Percentiles rank a stretch among this genome's conserved stretches.
phyloP scores from a whole-genome alignment of 2,329 filamentous ascomycete genomes.

The Xylariaceae sp. region DNA sequence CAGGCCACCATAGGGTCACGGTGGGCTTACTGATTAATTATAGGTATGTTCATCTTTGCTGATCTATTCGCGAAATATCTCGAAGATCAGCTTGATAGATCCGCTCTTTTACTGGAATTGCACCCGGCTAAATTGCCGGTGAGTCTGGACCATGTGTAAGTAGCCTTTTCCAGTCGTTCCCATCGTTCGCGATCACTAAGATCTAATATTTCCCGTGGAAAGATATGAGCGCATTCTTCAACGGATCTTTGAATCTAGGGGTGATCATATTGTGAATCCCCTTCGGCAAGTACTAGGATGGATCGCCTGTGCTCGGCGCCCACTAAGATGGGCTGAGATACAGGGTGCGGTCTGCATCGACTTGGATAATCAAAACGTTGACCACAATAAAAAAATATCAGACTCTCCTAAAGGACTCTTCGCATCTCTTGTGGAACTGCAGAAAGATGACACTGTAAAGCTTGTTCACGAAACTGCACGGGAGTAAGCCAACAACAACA shows the following conservation, averaged over 20 bases:
- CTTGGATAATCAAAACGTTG: constrained; percentile 33
- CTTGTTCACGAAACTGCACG: constrained; percentile 44
- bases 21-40: too few relatives aligned
- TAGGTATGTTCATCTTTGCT: constrained; percentile 42
- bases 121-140: constrained; percentile 28
- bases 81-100: constrained; percentile 28
- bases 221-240: constrained; percentile 38
- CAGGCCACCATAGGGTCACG: too few relatives aligned
- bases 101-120: constrained; percentile 30
- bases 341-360: constrained; percentile 42
- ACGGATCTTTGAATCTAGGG: constrained; percentile 27
- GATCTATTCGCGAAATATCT: constrained; percentile 38
- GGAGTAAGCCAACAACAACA: constrained; percentile 31
- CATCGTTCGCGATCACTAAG: background rate
- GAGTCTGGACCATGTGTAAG: constrained; percentile 31
- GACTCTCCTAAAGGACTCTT: constrained; percentile 41
- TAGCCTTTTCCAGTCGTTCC: background rate
- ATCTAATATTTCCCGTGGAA: background rate
- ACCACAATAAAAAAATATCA: constrained; percentile 33
- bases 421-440: constrained; percentile 41
- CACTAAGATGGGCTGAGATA: constrained; percentile 45
- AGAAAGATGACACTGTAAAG: constrained; percentile 34
- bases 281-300: constrained; percentile 41
- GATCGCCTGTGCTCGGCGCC: constrained; percentile 42
- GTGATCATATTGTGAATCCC: constrained; percentile 13